Evolutionary conservation across 305 asterid species (phyloP).

Genomic region (Fraxinus platypoda): DNA sequence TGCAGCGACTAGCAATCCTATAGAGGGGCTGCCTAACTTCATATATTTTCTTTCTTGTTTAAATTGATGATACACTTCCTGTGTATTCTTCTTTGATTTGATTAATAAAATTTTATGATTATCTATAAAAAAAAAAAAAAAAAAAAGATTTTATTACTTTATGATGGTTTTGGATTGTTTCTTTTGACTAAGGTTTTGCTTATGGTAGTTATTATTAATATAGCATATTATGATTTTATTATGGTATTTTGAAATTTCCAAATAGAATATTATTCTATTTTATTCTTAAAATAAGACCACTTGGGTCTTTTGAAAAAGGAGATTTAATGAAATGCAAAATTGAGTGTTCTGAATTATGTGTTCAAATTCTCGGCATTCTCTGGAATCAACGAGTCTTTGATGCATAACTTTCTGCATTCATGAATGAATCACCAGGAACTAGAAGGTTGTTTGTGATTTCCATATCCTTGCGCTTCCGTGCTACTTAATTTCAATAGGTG

Average conservation of each 20-base stretch:
- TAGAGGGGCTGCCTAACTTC: too few relatives aligned
- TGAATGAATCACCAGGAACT: neutral
- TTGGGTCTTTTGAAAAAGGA: neutral
- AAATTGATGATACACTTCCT: too few relatives aligned
- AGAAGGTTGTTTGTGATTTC: neutral
- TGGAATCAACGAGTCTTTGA: neutral
- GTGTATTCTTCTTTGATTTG: too few relatives aligned
- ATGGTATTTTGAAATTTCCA: neutral
- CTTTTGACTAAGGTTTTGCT: neutral
- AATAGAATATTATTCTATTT: neutral
- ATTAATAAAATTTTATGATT: too few relatives aligned
- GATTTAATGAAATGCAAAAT: neutral
- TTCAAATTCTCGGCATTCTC: neutral
- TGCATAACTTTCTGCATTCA: neutral
- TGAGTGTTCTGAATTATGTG: neutral
- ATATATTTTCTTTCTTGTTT: too few relatives aligned
- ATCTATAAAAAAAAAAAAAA: too few relatives aligned
- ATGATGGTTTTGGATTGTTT: neutral
- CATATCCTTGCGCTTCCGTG: neutral
- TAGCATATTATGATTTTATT: neutral
- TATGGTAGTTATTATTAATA: too few relatives aligned
- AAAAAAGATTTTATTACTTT: neutral
- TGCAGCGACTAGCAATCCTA: too few relatives aligned
- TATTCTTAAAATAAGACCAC: neutral
- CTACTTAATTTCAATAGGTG: neutral